Conservation (phyloP, 345 rosid species). For the Isatis tinctoria region DNA sequence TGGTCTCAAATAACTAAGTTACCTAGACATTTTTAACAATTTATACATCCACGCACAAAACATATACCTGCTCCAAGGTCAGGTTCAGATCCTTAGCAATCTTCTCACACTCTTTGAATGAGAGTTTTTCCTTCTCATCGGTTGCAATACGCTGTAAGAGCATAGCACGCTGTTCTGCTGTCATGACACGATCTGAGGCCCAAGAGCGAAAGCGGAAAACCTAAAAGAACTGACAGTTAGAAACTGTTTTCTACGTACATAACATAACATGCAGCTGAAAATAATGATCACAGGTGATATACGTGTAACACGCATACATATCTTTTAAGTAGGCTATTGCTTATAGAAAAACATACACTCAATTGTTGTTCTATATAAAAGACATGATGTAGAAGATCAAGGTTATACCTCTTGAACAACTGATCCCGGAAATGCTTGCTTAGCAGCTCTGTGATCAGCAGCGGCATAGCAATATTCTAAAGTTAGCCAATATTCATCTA, state of each 20-base stretch:
- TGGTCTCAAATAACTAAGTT: not conserved
- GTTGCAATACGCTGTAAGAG: slow-evolving; percentile 49
- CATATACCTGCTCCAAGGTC: slow-evolving; percentile 76
- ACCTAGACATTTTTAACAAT: slow-evolving; percentile 8
- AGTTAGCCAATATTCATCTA: slow-evolving; percentile 90
- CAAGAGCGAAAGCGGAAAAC: slow-evolving; percentile 70
- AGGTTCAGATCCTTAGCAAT: slow-evolving; percentile 81
- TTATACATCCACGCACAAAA: slow-evolving; percentile 12
- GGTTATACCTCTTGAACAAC: slow-evolving; percentile 75
- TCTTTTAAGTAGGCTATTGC: not conserved
- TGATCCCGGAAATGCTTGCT: slow-evolving; percentile 92
- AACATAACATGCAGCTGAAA: not conserved
- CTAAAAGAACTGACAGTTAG: slow-evolving; percentile 42
- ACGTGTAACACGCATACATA: slow-evolving; percentile 5
- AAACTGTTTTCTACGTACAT: slow-evolving; percentile 8
- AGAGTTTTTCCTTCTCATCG: slow-evolving; percentile 47
- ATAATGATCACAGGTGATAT: not conserved
- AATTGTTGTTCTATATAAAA: not conserved
- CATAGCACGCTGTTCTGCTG: slow-evolving; percentile 77
- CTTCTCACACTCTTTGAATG: slow-evolving; percentile 73
- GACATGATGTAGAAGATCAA: slow-evolving; percentile 12
- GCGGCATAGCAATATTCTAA: slow-evolving; percentile 95
- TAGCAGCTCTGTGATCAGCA: slow-evolving; percentile 76
- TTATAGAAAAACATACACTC: not conserved
- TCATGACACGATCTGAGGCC: slow-evolving; percentile 72